Evolutionary conservation across 768 basidiomycete genomes (phyloP).

Genomic region (Leccinum uliginosum): DNA sequence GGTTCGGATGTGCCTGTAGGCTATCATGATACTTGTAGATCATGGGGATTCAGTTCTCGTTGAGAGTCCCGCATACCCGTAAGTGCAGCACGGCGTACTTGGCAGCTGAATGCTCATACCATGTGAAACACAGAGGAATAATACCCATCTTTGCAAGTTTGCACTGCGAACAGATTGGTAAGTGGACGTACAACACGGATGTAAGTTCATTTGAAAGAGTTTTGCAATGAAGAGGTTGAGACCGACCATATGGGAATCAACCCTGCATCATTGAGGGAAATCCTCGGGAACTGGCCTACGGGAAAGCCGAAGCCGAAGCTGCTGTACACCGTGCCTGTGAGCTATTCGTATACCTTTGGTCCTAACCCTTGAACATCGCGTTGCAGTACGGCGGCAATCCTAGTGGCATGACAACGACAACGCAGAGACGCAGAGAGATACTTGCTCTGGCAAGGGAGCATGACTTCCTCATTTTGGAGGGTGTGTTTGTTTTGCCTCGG

Average conservation of each 20-base stretch:
- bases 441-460: slow-evolving; percentile 62
- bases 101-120: background rate
- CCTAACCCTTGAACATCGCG: background rate
- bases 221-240: slow-evolving; percentile 50
- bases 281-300: slow-evolving; percentile 64
- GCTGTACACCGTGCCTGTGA: slow-evolving; percentile 69
- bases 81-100: slow-evolving; percentile 17
- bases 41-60: slow-evolving; percentile 71
- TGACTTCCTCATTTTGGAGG: slow-evolving; percentile 76
- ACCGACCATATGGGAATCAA: slow-evolving; percentile 65
- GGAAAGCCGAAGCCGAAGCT: slow-evolving; percentile 65
- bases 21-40: slow-evolving; percentile 60
- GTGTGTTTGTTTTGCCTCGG: slow-evolving; percentile 27
- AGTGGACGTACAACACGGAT: slow-evolving; percentile 5
- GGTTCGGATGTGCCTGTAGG: slow-evolving; percentile 41
- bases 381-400: slow-evolving; percentile 72
- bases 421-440: slow-evolving; percentile 58
- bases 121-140: slow-evolving; percentile 43
- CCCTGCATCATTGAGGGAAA: slow-evolving; percentile 51
- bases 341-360: slow-evolving; percentile 7
- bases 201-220: background rate
- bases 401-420: slow-evolving; percentile 67
- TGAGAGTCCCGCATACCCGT: slow-evolving; percentile 72
- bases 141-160: slow-evolving; percentile 53
- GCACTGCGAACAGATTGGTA: slow-evolving; percentile 52